These are phyloP conservation scores for Rhodamnia rubescens DNA, from an alignment of 345 rosid genomes.

Conservation along the genomic window DNA sequence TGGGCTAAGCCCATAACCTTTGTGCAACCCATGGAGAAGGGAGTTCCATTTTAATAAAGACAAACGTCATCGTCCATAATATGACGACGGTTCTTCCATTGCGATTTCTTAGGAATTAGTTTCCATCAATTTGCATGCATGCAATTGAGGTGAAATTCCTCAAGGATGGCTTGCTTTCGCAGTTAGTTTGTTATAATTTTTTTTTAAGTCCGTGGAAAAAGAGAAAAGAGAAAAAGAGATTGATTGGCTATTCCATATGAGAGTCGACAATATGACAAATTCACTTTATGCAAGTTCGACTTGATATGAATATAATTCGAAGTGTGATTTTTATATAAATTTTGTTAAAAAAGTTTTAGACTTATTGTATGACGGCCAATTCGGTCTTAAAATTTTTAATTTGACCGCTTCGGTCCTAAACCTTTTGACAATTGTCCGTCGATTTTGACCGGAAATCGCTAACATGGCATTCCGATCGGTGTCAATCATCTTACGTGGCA, in stretches of 20 bases:
- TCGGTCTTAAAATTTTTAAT: not conserved
- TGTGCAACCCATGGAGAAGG: too few relatives aligned
- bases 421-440: too few relatives aligned
- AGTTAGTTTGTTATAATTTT: not conserved
- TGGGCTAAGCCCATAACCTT: too few relatives aligned
- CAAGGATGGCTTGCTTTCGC: not conserved
- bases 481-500: too few relatives aligned
- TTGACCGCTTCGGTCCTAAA: not conserved
- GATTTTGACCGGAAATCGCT: too few relatives aligned
- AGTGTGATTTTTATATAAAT: not conserved
- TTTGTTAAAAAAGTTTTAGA: not conserved
- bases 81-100: too few relatives aligned
- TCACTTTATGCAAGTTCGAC: not conserved
- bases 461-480: too few relatives aligned
- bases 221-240: not conserved
- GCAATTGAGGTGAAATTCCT: not conserved
- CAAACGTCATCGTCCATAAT: too few relatives aligned
- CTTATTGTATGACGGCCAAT: fast-evolving
- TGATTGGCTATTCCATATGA: not conserved
- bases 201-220: not conserved
- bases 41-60: too few relatives aligned
- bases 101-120: too few relatives aligned
- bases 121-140: not conserved
- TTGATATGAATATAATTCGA: not conserved
- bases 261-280: not conserved